Evolutionary conservation across 805 yeast genomes (phyloP).

Genomic region (Wickerhamomyces tratensis): DNA sequence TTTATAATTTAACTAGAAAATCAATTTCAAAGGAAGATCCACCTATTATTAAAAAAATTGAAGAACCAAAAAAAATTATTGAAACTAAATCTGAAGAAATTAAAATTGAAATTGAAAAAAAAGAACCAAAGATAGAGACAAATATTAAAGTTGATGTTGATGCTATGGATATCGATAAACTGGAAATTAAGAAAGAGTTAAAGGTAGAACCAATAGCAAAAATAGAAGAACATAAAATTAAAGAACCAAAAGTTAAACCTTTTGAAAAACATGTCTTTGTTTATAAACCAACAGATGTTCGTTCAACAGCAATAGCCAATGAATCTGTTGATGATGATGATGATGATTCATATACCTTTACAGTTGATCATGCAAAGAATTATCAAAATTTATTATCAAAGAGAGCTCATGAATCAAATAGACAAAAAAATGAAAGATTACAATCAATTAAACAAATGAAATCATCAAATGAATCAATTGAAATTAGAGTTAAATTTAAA

Average conservation of each 20-base stretch:
- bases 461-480: conserved; percentile 15
- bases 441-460: conserved; percentile 14
- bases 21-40: too few species aligned
- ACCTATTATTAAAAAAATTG: neutral
- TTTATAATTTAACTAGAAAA: neutral
- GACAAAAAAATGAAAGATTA: conserved; percentile 27
- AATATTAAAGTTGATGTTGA: too few species aligned
- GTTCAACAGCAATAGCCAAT: neutral
- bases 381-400: conserved; percentile 41
- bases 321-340: conserved; percentile 9
- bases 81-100: too few species aligned
- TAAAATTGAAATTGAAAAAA: neutral
- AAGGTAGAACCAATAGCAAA: neutral
- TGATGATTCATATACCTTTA: conserved; percentile 30
- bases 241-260: neutral
- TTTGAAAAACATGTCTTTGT: conserved; percentile 13
- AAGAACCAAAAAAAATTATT: neutral
- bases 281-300: conserved; percentile 8
- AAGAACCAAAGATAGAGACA: neutral
- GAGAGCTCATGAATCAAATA: conserved; percentile 29
- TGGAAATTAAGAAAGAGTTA: neutral
- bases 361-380: conserved; percentile 40
- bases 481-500: conserved; percentile 47
- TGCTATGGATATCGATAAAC: too few species aligned
- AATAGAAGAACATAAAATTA: neutral